Percentiles rank a stretch among this genome's conserved stretches.
These are phyloP conservation scores for Didymella keratinophila DNA, from an alignment of 2,329 filamentous ascomycete species.

Conservation along the genomic window DNA sequence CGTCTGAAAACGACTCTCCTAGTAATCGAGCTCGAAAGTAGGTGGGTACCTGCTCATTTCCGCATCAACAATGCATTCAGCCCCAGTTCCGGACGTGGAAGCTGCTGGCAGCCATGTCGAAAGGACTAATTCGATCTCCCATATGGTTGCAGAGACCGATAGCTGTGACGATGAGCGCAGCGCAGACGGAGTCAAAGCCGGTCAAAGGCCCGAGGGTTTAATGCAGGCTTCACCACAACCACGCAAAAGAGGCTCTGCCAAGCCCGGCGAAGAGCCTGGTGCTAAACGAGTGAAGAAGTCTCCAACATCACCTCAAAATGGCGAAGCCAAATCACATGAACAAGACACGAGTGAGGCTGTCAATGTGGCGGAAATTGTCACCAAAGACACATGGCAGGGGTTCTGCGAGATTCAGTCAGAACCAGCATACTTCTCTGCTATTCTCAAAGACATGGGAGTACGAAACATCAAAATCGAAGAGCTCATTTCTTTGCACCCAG, in stretches of 20 bases:
- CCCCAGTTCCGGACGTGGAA: not conserved
- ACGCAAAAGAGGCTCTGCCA: not conserved
- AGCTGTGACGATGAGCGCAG: not conserved
- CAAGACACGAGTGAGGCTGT: conserved; percentile 29
- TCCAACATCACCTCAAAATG: not conserved
- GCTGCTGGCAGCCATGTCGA: not conserved
- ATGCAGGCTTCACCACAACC: not conserved
- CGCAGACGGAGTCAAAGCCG: not conserved
- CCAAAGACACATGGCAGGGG: conserved; percentile 66
- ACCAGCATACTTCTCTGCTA: conserved; percentile 84
- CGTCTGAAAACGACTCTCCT: too few relatives aligned
- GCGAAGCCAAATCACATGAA: not conserved
- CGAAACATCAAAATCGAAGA: conserved; percentile 77
- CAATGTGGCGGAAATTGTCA: conserved; percentile 43
- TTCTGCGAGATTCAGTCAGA: conserved; percentile 91
- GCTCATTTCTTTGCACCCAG: conserved; percentile 72
- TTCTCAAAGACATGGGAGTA: conserved; percentile 81
- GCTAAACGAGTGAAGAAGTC: conserved; percentile 6
- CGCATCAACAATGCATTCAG: not conserved
- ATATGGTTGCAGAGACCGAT: not conserved
- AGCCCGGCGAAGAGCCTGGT: not conserved
- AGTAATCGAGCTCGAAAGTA: not conserved
- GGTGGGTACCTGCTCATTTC: not conserved
- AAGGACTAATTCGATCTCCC: not conserved
- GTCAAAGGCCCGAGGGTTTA: not conserved